Base-by-base conservation (phyloP, 140 eudicot genomes). In the Anethum foeniculum region DNA sequence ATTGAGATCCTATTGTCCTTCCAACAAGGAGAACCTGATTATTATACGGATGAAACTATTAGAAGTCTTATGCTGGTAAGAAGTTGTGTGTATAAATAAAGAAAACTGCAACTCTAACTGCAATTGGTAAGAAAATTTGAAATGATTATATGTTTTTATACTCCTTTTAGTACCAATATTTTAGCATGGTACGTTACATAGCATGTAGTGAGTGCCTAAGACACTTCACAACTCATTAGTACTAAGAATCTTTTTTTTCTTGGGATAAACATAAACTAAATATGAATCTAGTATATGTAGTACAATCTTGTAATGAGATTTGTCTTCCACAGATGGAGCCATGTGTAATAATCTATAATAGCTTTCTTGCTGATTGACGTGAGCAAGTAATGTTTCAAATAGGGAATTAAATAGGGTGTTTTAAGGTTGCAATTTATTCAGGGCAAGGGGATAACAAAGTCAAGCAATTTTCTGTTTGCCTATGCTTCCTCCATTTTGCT, bases 51-150 rank as follows among this genome's bases (percentile, higher is more conserved):
- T 74, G 88, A 77, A 56, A 82, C 64, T 68, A 85, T 90, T 79
- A 81, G 78, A 79, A 82, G 89, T 82, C 78, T 90, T 62, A 73
- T 88, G 80, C 72, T 88, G 86, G 95, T 90, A 86, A 83, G 83
- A 72, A 0, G 38, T 25, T 65, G 16, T 47, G 5, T 65, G 1
- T 32, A 34, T 47, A 19, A 23, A 43, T 41, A 4, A n/a, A 8
- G 10, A 43, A 3, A 21, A 11, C 32, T 71, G 30, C 27, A 39
- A 10, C 16, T 18, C 19, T 34, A 16, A 69, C 13, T 71, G 2
- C 47, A 32, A 47, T 71, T 28, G 19, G 13, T 71, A 10, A n/a
- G 16, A 9, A n/a, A n/a, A 7, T 60, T 60, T n/a, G 0, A 1
- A n/a, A n/a, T 4, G 34, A 60, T 2, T 60, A 23, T 23, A 23